Base-by-base conservation (phyloP, 2,329 filamentous ascomycete genomes). In the Pseudogymnoascus sp. region DNA sequence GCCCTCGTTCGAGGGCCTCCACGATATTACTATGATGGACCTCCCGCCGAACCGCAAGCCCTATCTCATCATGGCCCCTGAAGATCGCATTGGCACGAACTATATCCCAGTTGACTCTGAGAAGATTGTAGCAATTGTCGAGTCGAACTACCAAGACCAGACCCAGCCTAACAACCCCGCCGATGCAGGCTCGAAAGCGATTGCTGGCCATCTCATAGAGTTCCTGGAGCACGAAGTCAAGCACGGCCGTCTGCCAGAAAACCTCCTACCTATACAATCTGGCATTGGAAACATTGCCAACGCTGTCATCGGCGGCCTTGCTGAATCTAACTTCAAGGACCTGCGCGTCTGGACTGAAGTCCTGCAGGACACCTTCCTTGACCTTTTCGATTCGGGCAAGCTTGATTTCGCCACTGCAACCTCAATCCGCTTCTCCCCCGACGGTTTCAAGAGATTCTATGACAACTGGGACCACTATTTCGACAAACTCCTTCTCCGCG, bases 241-340 rank as follows among this genome's bases (percentile, higher is more conserved):
- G 28, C 87, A 88, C 68, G 92, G 88, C 67, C 87, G 92, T 41
- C 83, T 96, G 62, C 92, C 92, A 1, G 77, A 83, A 70, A 91
- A 86, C 73, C 84, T 96, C 1, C 81, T 95, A 0, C 91, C 91
- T 1, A 83, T 96, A 16, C 91, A 96, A 76, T 93, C 89, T 10
- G 92, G 92, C 51, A 96, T 96, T 69, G 92, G 92, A 68, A 96
- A 96, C 79, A 96, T 96, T 69, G 92, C 92, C 76, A 96, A 96
- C 76, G 92, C 92, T 39, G 92, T 96, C 67, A 86, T 96, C 65
- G 91, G 92, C 66, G 92, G 92, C 13, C 85, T 96, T 64, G 85
- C 87, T 68, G 85, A 89, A 66, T 90, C 90, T 69, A 88, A 93
- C 75, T 96, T 96, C 82, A 84, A 85, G 74, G 90, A 96, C 79